Percentiles rank a stretch among this genome's conserved stretches.
Evolutionary conservation across 208 protist genomes (phyloP).

Genomic region (Wallacemonas collosoma): DNA sequence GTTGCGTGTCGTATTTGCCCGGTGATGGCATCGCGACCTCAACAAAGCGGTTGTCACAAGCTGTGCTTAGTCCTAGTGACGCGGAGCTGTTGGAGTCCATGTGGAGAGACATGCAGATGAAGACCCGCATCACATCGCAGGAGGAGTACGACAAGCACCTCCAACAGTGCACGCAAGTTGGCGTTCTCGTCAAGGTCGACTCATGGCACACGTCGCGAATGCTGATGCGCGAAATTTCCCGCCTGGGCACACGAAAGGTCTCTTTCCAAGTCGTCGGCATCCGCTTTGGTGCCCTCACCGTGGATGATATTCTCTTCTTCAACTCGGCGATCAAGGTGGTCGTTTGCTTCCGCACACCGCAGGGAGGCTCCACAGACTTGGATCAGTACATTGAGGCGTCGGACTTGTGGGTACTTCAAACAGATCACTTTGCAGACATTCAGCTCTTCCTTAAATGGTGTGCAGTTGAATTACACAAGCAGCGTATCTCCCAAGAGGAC

Average conservation of each 20-base stretch:
- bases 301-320: conserved; percentile 83
- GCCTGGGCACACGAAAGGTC: conserved; percentile 70
- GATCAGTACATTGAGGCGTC: conserved; percentile 68
- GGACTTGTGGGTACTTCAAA: conserved; percentile 77
- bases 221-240: conserved; percentile 65
- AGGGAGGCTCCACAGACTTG: conserved; percentile 52
- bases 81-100: conserved; percentile 39
- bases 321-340: conserved; percentile 65
- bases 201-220: conserved; percentile 87
- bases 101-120: conserved; percentile 62
- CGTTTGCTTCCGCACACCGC: conserved; percentile 81
- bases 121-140: conserved; percentile 36
- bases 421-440: conserved; percentile 79
- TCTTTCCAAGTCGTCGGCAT: conserved; percentile 75
- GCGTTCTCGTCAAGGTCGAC: conserved; percentile 89
- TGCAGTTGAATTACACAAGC: conserved; percentile 72
- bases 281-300: conserved; percentile 72
- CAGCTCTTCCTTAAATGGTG: conserved; percentile 82
- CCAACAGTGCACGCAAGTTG: conserved; percentile 73
- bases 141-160: conserved; percentile 63
- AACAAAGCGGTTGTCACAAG: conserved; percentile 42
- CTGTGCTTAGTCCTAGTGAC: conserved; percentile 24
- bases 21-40: neutral
- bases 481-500: conserved; percentile 40
- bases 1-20: neutral